These are phyloP conservation scores for Dianthus caryophyllus DNA, from an alignment of 148 eudicot genomes.

Conservation along the genomic window DNA sequence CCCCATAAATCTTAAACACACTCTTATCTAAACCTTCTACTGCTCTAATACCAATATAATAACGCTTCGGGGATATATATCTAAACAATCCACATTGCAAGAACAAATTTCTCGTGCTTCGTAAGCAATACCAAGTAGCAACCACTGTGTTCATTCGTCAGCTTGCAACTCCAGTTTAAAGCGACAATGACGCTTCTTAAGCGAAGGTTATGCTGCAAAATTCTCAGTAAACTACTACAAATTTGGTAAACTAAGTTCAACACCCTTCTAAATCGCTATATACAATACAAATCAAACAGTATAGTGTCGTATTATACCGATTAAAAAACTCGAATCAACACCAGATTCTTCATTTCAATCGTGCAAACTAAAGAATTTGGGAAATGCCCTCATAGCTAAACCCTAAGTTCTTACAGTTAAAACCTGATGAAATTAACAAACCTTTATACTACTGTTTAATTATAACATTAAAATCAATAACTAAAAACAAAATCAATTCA, in stretches of 20 bases:
- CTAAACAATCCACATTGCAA: background rate
- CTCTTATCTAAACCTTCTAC: background rate
- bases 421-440: background rate
- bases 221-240: background rate
- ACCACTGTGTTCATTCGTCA: background rate
- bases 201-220: background rate
- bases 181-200: background rate
- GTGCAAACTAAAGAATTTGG: background rate
- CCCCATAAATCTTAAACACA: background rate
- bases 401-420: background rate
- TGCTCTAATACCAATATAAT: background rate
- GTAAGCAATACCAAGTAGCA: background rate
- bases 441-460: background rate
- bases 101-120: background rate
- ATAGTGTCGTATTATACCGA: background rate
- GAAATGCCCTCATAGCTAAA: background rate
- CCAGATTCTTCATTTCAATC: background rate
- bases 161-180: background rate
- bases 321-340: background rate
- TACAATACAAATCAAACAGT: background rate
- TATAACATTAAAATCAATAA: background rate
- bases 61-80: background rate
- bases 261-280: background rate
- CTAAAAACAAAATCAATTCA: background rate
- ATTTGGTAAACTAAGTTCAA: background rate